phyloP scores from a whole-genome alignment of 1,284 basidiomycete species.

The Clitocybe nebularis region DNA sequence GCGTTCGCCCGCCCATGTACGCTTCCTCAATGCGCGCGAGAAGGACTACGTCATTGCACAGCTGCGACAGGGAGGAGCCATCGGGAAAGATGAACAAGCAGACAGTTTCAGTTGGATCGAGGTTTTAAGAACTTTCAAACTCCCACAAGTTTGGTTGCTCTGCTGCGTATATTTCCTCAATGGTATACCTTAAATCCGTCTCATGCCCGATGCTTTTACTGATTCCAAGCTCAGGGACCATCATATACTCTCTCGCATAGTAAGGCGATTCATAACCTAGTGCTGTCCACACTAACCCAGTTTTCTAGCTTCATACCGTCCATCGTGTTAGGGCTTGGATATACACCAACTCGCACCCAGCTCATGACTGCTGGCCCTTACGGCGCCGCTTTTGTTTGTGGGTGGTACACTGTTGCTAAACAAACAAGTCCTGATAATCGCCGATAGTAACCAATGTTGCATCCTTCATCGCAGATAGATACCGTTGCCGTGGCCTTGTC shows the following conservation, averaged over 20 bases:
- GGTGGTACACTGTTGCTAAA: not conserved
- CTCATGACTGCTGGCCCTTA: conserved; percentile 28
- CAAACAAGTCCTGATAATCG: not conserved
- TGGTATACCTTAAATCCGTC: not conserved
- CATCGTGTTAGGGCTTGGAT: conserved; percentile 35
- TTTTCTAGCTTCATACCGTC: conserved; percentile 37
- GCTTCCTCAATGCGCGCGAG: conserved; percentile 30
- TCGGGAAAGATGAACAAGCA: conserved; percentile 13
- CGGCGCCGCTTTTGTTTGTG: conserved; percentile 28
- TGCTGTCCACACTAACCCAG: not conserved
- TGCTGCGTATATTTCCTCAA: conserved; percentile 13
- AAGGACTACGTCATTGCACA: conserved; percentile 20
- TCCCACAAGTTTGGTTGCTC: conserved; percentile 12
- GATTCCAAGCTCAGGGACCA: conserved; percentile 12
- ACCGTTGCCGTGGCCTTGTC: conserved; percentile 6
- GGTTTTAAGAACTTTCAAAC: conserved; percentile 11
- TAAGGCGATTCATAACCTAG: conserved; percentile 1
- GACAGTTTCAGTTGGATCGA: conserved; percentile 23
- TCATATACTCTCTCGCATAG: conserved; percentile 16
- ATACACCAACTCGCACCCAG: conserved; percentile 29
- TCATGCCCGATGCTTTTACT: not conserved
- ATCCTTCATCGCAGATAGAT: conserved; percentile 8
- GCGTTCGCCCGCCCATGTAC: conserved; percentile 43
- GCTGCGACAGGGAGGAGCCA: conserved; percentile 19
- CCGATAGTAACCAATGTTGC: conserved; percentile 2